Base-by-base conservation (phyloP, 2,329 filamentous ascomycete species). In the Emmonsiellopsis sp. region DNA sequence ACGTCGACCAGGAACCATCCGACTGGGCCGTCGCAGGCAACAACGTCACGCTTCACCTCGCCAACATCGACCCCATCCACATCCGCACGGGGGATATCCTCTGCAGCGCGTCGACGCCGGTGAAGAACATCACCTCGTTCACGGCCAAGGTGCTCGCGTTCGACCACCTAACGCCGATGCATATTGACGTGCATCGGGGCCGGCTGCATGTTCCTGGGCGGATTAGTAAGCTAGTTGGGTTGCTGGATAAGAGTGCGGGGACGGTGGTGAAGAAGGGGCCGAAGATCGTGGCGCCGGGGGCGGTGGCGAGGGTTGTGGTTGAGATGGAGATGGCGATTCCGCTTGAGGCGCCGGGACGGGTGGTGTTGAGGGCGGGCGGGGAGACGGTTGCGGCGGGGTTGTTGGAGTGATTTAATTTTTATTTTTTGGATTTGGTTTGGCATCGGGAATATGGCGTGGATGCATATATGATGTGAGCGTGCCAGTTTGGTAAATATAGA, bases 21-120 rank as follows among this genome's bases (percentile, higher is more conserved):
- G 90, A 95, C 55, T 98, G 90, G 89, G 89, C 88, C 0, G 90
- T 96, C 11, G 91, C 92, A 0, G 92, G 92, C 1, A 89, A 97
- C 65, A 95, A 93, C 55, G 82, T 88, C 13, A 85, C 84, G 0
- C 74, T 98, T n/a, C 86, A 94, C 60, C 78, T 98, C 48, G 79
- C 83, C 7, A 86, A 92, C 59, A 89, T 96, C 64, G 92, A 97
- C 62, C 81, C 87, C 0, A 80, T 87, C 13, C 86, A 96, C 62
- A 79, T 98, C 8, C 82, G 83, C 45, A 79, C 87, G 7, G 93
- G 93, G 16, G 91, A 97, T 64, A 86, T 97, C 15, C 72, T 95
- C n/a, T 95, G 90, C 71, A 78, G 81, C 47, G 78, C 83, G 0
- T 76, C 78, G 1, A 72, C 79, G 1, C 85, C 89, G 0, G 84